Percentiles rank a stretch among this genome's conserved stretches.
Evolutionary conservation across 106 monocot genomes (phyloP).

Genomic region (Cymbidium sinense): DNA sequence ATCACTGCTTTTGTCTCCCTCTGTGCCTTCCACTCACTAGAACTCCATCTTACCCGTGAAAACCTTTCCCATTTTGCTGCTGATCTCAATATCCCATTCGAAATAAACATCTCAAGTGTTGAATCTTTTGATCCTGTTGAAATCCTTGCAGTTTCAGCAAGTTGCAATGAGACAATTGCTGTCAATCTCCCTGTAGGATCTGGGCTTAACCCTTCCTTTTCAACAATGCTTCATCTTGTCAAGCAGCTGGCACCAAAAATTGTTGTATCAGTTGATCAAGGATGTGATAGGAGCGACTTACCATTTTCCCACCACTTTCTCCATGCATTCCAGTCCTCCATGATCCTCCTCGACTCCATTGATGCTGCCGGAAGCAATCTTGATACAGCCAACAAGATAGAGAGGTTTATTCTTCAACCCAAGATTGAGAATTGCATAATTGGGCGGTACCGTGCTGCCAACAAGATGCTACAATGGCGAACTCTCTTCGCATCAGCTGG

Average conservation of each 20-base stretch:
- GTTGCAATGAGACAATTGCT: constrained; percentile 46
- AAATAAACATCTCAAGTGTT: constrained; percentile 46
- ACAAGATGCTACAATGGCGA: constrained; percentile 54
- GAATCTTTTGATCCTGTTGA: constrained; percentile 61
- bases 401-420: constrained; percentile 64
- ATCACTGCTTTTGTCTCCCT: constrained; percentile 66
- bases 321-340: constrained; percentile 46
- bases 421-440: constrained; percentile 43
- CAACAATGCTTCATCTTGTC: constrained; percentile 49
- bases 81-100: constrained; percentile 66
- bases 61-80: constrained; percentile 72
- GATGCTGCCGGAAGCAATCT: constrained; percentile 51
- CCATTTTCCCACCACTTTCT: constrained; percentile 59
- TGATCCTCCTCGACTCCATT: constrained; percentile 73
- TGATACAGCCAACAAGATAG: constrained; percentile 60
- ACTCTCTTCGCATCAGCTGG: constrained; percentile 38
- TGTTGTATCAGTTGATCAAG: constrained; percentile 64
- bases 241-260: constrained; percentile 75
- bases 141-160: constrained; percentile 19
- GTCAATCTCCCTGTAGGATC: constrained; percentile 69
- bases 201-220: constrained; percentile 15
- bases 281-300: constrained; percentile 64
- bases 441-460: constrained; percentile 31
- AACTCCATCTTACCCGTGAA: constrained; percentile 64
- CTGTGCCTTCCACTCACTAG: constrained; percentile 49